Evolutionary conservation across 768 basidiomycete species (phyloP).

Genomic region (Mycena haematopus): DNA sequence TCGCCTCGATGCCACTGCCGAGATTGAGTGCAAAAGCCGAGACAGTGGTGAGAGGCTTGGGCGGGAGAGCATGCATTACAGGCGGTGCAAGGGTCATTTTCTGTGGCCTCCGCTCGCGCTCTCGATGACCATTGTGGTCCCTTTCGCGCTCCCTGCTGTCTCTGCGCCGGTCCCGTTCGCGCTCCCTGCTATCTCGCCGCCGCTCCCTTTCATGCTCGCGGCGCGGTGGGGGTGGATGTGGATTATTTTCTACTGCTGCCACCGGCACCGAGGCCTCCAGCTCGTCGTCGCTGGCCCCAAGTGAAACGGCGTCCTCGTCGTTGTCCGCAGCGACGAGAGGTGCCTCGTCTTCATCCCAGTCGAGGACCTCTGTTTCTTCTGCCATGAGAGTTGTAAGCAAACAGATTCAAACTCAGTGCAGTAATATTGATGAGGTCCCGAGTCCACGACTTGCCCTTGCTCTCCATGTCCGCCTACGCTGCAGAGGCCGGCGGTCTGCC

Average conservation of each 20-base stretch:
- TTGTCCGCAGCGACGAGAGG: conserved; percentile 63
- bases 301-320: conserved; percentile 56
- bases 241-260: background rate
- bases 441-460: conserved; percentile 13
- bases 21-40: conserved; percentile 20
- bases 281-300: conserved; percentile 27
- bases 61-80: conserved; percentile 28
- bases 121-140: conserved; percentile 13
- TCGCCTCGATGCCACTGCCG: conserved; percentile 26
- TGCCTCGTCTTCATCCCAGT: conserved; percentile 66
- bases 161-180: conserved; percentile 19
- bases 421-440: background rate
- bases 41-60: conserved; percentile 24
- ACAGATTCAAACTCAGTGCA: conserved; percentile 37
- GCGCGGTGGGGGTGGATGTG: conserved; percentile 10
- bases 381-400: conserved; percentile 48
- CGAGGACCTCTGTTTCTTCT: conserved; percentile 72
- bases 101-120: conserved; percentile 18
- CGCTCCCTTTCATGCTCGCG: background rate
- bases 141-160: conserved; percentile 22
- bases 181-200: background rate
- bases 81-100: conserved; percentile 21
- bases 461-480: conserved; percentile 40
- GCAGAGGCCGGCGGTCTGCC: conserved; percentile 47
- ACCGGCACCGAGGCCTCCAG: background rate